Conservation (phyloP, 148 eudicot species). For the Agrostemma githago region DNA sequence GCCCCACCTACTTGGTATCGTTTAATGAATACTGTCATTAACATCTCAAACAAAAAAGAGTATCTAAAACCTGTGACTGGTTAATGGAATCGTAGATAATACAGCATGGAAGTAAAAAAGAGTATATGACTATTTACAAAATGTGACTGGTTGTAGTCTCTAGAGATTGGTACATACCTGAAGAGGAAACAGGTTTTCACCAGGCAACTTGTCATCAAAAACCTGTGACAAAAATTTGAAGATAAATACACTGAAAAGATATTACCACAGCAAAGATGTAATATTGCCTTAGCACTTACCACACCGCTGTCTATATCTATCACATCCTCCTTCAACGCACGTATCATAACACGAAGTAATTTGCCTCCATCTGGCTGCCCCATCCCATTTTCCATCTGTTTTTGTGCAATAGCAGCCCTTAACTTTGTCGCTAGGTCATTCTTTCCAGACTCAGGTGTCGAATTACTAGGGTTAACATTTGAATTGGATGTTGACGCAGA, state of each 20-base stretch:
- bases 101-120: neutral
- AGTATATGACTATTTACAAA: neutral
- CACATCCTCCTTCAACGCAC: constrained; percentile 76
- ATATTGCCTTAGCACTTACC: constrained; percentile 42
- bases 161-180: constrained; percentile 45
- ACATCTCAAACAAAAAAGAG: neutral
- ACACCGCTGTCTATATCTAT: constrained; percentile 73
- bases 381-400: constrained; percentile 71
- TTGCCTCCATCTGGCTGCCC: constrained; percentile 75
- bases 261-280: constrained; percentile 9
- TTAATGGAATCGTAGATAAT: neutral
- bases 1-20: neutral
- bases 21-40: neutral
- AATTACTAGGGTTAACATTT: constrained; percentile 39
- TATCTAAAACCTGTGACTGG: no score
- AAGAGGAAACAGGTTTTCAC: constrained; percentile 79
- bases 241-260: constrained; percentile 1
- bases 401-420: constrained; percentile 86
- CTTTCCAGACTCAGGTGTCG: constrained; percentile 45
- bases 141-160: constrained; percentile 2
- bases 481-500: constrained; percentile 72
- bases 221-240: constrained; percentile 39
- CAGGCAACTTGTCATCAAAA: constrained; percentile 82
- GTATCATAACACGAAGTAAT: constrained; percentile 75
- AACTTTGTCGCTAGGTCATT: constrained; percentile 72